These are phyloP conservation scores for Epichloe typhina DNA, from an alignment of 2,329 filamentous ascomycete genomes.

Conservation along the genomic window DNA sequence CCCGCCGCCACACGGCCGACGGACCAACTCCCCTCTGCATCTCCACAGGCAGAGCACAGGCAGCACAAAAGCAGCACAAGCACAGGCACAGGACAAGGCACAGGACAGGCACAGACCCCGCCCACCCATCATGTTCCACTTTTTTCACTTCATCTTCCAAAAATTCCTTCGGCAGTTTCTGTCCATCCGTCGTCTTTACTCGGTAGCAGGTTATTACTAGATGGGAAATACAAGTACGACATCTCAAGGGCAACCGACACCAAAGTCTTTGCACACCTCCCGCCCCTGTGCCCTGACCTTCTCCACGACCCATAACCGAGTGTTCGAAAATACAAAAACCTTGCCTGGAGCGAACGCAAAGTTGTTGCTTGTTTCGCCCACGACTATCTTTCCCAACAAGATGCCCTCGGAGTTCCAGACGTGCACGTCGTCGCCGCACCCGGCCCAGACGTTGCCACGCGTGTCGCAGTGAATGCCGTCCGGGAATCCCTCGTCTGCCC, in stretches of 20 bases:
- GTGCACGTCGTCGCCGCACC: slow-evolving; percentile 34
- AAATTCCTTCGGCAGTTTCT: too few relatives aligned
- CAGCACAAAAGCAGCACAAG: too few relatives aligned
- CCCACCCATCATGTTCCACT: too few relatives aligned
- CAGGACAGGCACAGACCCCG: too few relatives aligned
- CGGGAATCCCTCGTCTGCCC: slow-evolving; percentile 36
- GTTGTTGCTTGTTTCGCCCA: slow-evolving; percentile 8
- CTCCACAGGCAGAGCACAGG: too few relatives aligned
- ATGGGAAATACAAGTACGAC: background rate
- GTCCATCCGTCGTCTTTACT: too few relatives aligned
- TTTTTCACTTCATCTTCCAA: too few relatives aligned
- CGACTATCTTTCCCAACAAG: slow-evolving; percentile 41
- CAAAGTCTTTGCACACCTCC: slow-evolving; percentile 13
- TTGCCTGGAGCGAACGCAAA: slow-evolving; percentile 9
- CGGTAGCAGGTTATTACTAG: too few relatives aligned
- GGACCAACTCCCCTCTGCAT: too few relatives aligned
- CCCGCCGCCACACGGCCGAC: too few relatives aligned
- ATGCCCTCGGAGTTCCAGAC: slow-evolving; percentile 33
- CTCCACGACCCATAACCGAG: slow-evolving; percentile 9
- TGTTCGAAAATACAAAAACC: slow-evolving; percentile 10
- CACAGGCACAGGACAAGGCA: too few relatives aligned
- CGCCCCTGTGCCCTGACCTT: slow-evolving; percentile 10
- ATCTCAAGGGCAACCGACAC: slow-evolving; percentile 1
- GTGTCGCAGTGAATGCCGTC: slow-evolving; percentile 47
- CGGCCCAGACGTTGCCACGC: slow-evolving; percentile 41